phyloP scores from a whole-genome alignment of 2,329 filamentous ascomycete species.

The Penicillium sp. region DNA sequence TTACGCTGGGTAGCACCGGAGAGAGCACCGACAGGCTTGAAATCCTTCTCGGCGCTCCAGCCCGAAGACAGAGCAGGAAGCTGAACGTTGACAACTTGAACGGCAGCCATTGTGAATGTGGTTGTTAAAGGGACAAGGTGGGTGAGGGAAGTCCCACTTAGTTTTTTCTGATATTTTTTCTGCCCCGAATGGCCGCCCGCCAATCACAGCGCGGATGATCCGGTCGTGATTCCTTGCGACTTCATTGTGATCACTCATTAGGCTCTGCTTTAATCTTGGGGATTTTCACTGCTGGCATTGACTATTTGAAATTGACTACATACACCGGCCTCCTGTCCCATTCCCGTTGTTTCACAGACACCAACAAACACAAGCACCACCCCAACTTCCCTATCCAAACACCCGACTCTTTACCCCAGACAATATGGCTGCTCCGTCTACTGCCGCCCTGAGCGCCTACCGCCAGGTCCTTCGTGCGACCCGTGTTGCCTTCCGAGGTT shows the following conservation, averaged over 20 bases:
- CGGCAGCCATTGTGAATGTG: slow-evolving; percentile 61
- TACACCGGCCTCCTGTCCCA: neutral
- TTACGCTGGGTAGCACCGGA: slow-evolving; percentile 78
- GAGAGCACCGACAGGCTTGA: slow-evolving; percentile 78
- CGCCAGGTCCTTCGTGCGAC: slow-evolving; percentile 78
- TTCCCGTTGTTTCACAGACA: neutral
- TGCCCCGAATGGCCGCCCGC: slow-evolving; percentile 32
- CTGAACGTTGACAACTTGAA: slow-evolving; percentile 42
- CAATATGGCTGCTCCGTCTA: slow-evolving; percentile 36
- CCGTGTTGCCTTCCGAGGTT: slow-evolving; percentile 80
- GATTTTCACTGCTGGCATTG: neutral
- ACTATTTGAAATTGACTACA: neutral
- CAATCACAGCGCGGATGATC: slow-evolving; percentile 31
- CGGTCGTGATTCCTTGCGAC: slow-evolving; percentile 7
- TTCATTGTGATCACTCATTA: neutral
- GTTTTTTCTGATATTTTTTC: slow-evolving; percentile 37
- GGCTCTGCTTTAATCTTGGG: neutral
- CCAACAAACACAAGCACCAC: neutral
- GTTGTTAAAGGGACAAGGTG: slow-evolving; percentile 14
- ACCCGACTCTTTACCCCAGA: neutral
- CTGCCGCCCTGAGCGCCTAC: slow-evolving; percentile 73
- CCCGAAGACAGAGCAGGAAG: slow-evolving; percentile 75
- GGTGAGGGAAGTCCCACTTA: slow-evolving; percentile 18
- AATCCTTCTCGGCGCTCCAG: slow-evolving; percentile 85
- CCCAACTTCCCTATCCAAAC: neutral